phyloP scores from a whole-genome alignment of 1,139 yeast genomes.

The Debaryomyces fabryi region DNA sequence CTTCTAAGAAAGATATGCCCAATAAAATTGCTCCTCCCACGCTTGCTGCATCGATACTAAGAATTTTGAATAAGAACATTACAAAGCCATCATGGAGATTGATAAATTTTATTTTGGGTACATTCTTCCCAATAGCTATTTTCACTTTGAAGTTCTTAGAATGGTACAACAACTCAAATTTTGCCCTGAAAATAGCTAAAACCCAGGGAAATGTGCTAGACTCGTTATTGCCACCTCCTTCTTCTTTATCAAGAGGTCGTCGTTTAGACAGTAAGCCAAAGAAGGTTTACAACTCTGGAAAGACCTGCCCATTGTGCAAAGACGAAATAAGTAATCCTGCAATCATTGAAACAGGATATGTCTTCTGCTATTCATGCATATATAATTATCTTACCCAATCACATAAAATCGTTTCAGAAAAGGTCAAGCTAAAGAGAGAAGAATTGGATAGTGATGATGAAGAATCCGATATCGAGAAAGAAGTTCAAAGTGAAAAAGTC shows the following conservation, averaged over 20 bases:
- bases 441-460: constrained; percentile 21
- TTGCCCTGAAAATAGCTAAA: constrained; percentile 63
- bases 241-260: constrained; percentile 24
- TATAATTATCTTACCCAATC: constrained; percentile 60
- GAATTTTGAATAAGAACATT: constrained; percentile 30
- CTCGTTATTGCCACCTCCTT: constrained; percentile 58
- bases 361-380: constrained; percentile 88
- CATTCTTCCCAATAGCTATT: constrained; percentile 80
- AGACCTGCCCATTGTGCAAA: constrained; percentile 73
- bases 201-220: constrained; percentile 53
- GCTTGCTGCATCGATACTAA: constrained; percentile 45
- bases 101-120: constrained; percentile 46
- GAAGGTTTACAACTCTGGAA: constrained; percentile 34
- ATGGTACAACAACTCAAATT: constrained; percentile 91
- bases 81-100: constrained; percentile 45
- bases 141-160: constrained; percentile 85
- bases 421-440: constrained; percentile 15
- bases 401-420: constrained; percentile 37
- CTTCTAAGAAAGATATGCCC: constrained; percentile 19
- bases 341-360: constrained; percentile 87
- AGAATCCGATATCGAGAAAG: constrained; percentile 22
- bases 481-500: constrained; percentile 11
- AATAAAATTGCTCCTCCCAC: constrained; percentile 54
- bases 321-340: constrained; percentile 75
- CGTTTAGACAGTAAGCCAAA: constrained; percentile 15